Base-by-base conservation (phyloP, 2,329 filamentous ascomycete genomes). In the Madurella mycetomatis region DNA sequence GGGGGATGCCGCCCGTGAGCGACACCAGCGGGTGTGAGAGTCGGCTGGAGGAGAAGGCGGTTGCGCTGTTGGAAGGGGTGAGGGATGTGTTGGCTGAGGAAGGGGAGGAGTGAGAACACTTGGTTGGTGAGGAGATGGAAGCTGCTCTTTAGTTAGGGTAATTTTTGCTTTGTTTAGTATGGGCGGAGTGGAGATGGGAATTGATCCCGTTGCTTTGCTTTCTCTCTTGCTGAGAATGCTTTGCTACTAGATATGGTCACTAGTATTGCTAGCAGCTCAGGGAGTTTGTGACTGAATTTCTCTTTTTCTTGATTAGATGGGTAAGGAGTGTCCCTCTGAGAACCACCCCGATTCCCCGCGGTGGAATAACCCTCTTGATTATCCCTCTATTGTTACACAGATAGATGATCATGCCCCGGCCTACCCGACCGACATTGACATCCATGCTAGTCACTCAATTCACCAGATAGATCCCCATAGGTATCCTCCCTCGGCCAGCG, bases 31-130 rank as follows among this genome's bases (percentile, higher is more conserved):
- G 73, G 0, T 73, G 74, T 2, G 83, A 86, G 65, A 92, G 80
- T 67, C 70, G 81, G 63, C 73, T 96, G 49, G 90, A 95, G 70
- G 83, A 87, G 66, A 90, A 86, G 72, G 82, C 94, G 7, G 76
- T 92, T 25, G 76, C 70, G 54, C 85, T 92, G 68, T 72, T 94
- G 64, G 80, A 81, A 64, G 80, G 78, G 5, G 78, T 84, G 16
- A 75, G 77, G 63, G 76, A 77, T 60, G 76, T 85, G 42, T 68
- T 85, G 55, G 73, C 72, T 54, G 80, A 82, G 34, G 67, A 77
- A 54, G 78, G 81, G 51, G 68, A 51, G 45, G 60, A 54, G 53
- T 57, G 50, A 19, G 25, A 25, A 25, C 25, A 3, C 25, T 25
- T 25, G 25, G 3, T 25, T 25, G 25, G 7, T 25, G 25, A 34